These are phyloP conservation scores for Annulohypoxylon bovei DNA, from an alignment of 495 filamentous ascomycete species.

Conservation along the genomic window DNA sequence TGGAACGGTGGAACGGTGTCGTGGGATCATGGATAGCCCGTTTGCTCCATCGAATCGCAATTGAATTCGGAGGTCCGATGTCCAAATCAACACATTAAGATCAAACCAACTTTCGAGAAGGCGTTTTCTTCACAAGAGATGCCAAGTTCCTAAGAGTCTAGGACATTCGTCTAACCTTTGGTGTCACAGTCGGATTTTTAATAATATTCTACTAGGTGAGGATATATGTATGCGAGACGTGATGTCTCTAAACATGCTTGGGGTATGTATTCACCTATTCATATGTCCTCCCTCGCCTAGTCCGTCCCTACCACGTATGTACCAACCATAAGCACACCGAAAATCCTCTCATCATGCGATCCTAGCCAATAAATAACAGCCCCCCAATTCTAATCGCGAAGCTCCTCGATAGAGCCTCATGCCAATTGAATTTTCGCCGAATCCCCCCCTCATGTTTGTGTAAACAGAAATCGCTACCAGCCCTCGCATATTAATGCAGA, in stretches of 20 bases:
- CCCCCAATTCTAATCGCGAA: neutral
- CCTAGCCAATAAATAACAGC: neutral
- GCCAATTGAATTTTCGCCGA: neutral
- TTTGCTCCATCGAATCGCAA: neutral
- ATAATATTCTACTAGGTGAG: neutral
- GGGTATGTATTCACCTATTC: neutral
- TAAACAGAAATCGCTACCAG: neutral
- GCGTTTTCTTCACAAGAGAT: neutral
- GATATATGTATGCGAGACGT: neutral
- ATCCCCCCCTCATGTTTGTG: neutral
- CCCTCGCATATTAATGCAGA: neutral
- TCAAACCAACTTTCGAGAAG: neutral
- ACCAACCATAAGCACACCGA: neutral
- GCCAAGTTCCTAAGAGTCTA: neutral
- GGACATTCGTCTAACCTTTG: neutral
- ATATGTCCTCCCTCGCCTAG: neutral
- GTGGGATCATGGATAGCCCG: neutral
- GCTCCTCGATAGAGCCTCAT: neutral
- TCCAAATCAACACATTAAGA: neutral
- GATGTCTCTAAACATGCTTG: neutral
- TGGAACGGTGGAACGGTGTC: neutral
- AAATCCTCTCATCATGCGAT: neutral
- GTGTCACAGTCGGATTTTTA: neutral
- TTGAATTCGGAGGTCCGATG: neutral
- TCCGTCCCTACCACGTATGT: neutral